These are phyloP conservation scores for Pseudozyma pruni DNA, from an alignment of 1,284 basidiomycete genomes.

Conservation along the genomic window DNA sequence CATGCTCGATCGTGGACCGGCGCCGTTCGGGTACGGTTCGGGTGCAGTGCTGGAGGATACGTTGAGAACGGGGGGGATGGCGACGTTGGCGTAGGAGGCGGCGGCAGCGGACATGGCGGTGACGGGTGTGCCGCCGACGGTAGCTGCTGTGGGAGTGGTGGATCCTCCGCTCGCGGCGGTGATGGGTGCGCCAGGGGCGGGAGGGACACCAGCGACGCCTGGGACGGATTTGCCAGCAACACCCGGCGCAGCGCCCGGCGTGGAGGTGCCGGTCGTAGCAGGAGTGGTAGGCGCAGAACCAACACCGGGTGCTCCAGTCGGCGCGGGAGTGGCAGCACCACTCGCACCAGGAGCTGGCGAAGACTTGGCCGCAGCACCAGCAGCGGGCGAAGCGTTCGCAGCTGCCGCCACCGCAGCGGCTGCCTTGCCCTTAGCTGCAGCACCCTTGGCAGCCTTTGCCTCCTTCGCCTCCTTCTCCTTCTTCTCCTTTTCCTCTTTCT, in stretches of 20 bases:
- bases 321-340: constrained; percentile 2
- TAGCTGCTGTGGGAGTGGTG: constrained; percentile 6
- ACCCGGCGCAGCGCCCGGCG: not conserved
- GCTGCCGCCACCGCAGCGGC: constrained; percentile 8
- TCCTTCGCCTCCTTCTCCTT: constrained; percentile 32
- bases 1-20: constrained; percentile 58
- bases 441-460: constrained; percentile 17
- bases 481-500: constrained; percentile 39
- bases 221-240: not conserved
- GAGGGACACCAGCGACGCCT: not conserved
- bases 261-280: not conserved
- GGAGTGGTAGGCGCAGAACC: constrained; percentile 11
- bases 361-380: constrained; percentile 12
- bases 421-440: constrained; percentile 16
- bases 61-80: constrained; percentile 49
- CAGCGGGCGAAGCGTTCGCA: constrained; percentile 20
- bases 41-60: constrained; percentile 36
- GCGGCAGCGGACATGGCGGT: constrained; percentile 33
- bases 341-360: constrained; percentile 5
- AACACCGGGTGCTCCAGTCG: not conserved
- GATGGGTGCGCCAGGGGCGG: not conserved
- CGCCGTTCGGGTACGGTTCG: constrained; percentile 56
- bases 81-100: constrained; percentile 30
- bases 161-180: not conserved
- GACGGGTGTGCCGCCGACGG: constrained; percentile 9